Evolutionary conservation across 164 flowering plant genomes (phyloP).

Genomic region (Vitis labrusca): DNA sequence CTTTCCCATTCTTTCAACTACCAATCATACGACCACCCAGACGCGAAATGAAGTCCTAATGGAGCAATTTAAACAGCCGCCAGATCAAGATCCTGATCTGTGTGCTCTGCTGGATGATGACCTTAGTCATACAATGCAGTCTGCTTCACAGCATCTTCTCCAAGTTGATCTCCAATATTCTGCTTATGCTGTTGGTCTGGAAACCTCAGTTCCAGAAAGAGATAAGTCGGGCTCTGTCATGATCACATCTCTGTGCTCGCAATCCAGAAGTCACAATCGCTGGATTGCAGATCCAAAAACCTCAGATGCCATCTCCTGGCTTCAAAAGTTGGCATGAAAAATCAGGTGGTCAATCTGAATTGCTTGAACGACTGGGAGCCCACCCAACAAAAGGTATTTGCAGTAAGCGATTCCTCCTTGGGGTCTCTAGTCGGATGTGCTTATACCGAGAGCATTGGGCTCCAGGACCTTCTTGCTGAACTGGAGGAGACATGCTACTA

Average conservation of each 20-base stretch:
- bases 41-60: neutral
- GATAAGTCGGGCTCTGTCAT: neutral
- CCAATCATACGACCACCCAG: neutral
- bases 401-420: neutral
- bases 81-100: neutral
- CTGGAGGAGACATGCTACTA: neutral
- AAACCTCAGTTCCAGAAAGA: neutral
- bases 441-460: neutral
- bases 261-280: neutral
- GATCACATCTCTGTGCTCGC: neutral
- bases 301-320: neutral
- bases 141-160: neutral
- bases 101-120: neutral
- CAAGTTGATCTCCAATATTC: neutral
- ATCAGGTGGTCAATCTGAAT: neutral
- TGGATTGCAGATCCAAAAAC: neutral
- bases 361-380: neutral
- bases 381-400: neutral
- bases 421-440: neutral
- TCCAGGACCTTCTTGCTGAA: neutral
- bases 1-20: constrained; percentile 6
- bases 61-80: constrained; percentile 2
- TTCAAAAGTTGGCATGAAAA: neutral
- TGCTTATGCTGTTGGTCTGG: neutral
- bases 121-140: neutral